A percentile compares a stretch with the other conserved stretches of the same genome.
Conservation (phyloP, 116 monocot species). For the Iris pallida region DNA sequence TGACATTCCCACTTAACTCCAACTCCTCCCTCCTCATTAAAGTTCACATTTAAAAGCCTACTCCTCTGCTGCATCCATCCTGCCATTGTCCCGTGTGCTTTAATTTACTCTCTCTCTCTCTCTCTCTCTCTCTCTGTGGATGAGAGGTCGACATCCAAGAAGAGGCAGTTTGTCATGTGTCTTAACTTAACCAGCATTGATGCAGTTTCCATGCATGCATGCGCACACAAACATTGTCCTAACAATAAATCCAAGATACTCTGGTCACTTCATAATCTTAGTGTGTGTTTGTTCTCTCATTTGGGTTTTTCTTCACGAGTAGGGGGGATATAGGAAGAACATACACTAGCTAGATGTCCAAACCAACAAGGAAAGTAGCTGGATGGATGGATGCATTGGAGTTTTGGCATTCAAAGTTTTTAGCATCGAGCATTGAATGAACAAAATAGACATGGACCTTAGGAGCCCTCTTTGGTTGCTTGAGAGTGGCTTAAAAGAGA, state of each 20-base stretch:
- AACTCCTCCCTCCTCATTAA: background rate
- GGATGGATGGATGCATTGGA: too few relatives aligned
- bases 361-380: too few relatives aligned
- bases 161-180: background rate
- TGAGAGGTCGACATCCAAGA: constrained; percentile 5
- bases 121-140: constrained; percentile 5
- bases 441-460: too few relatives aligned
- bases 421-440: too few relatives aligned
- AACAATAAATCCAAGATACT: background rate
- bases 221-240: background rate
- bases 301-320: background rate
- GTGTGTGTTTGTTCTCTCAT: background rate
- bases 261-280: background rate
- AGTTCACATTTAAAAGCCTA: background rate
- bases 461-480: too few relatives aligned
- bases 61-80: background rate
- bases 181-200: background rate
- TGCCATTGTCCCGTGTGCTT: background rate
- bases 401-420: too few relatives aligned
- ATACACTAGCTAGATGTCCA: background rate
- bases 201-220: background rate
- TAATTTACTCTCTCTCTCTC: background rate
- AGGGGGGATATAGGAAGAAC: background rate
- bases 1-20: background rate
- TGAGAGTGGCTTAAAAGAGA: too few relatives aligned